Evolutionary conservation across 75 land plant genomes (phyloP), one percentile per base, ranked within the genome.

Genomic region (Chamaecyparis obtusa): DNA sequence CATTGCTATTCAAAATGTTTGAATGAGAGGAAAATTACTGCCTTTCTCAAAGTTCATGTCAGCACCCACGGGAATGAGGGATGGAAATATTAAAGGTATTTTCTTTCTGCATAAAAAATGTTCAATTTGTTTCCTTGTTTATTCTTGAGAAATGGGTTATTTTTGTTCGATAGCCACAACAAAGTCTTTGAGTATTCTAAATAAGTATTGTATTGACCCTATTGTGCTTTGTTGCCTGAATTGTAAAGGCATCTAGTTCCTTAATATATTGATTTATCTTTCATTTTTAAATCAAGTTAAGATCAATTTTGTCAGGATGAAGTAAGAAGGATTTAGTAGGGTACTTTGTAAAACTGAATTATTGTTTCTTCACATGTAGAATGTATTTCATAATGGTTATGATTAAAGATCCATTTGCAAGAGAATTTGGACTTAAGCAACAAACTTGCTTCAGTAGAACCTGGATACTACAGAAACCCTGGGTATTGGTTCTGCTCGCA

Each of bases 361-460:
- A 13, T 44, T 54, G 24, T 19, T 85, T 54, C 78, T 54, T 85
- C 5, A 39, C 55, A 64, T 84, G 35, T 92, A 97, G 99, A 97
- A 96, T 46, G 95, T 97, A 46, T 86, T 89, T 21, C 91, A 94
- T 10, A 97, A 97, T 90, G 92, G 82, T 0, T 97, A 97, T 90
- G 86, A 89, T 16, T 83, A 92, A 41, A 39, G 99, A 97, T 93
- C 94, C 95, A 4, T 97, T 94, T 91, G 99, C 99, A 36, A 91
- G 89, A 76, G 99, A 97, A 87, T 97, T 97, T 91, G 98, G 99
- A 0, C 96, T 97, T 49, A 91, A 95, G 94, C 77, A 91, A 94
- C 39, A 90, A 88, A 64, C 91, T 97, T 27, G 94, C 99, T 16
- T 91, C 92, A 30, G 94, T 96, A 57, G 98, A 97, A 98, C 99